Base-by-base conservation (phyloP, 2,329 filamentous ascomycete species). In the Paracamarosporium sp. region DNA sequence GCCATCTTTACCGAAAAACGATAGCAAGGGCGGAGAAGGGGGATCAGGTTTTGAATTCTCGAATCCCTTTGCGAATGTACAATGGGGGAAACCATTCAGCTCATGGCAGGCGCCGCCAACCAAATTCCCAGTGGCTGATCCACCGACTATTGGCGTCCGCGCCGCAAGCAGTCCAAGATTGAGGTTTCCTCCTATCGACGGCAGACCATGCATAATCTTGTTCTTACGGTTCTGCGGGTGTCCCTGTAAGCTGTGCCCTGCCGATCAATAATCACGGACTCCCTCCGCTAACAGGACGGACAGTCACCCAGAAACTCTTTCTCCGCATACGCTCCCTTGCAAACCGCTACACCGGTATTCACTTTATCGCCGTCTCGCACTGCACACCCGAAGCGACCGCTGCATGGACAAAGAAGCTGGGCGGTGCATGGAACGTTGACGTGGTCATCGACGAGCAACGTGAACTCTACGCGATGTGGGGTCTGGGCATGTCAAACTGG, bases 321-420 rank as follows among this genome's bases (percentile, higher is more conserved):
- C 76, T 87, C 57, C 76, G 80, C 59, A 79, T 87, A 53, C 83
- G 85, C 50, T 76, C 82, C 41, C 78, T 88, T 56, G 80, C 84
- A 12, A 84, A 82, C 71, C 81, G 81, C 50, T 78, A 85, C 63
- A 76, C 80, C 50, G 74, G 76, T 40, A 75, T 87, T 11, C 80
- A 79, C 56, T 87, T 85, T 76, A 78, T 88, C 55, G 85, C 85
- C 61, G 78, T 88, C 50, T 87, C 85, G 24, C 86, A 88, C 75
- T 83, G 85, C 36, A 87, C 85, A 8, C 72, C 78, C 4, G 76
- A 80, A 22, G 85, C 86, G 28, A 88, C 86, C 1, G 72, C 79
- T 35, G 83, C 83, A 61, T 88, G 85, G 85, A 66, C 86, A 44
- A 82, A 84, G 61, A 77, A 86, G 17, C 71, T 88, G 12, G 85